phyloP scores from a whole-genome alignment of 306 rosid genomes.

The Lablab purpureus region DNA sequence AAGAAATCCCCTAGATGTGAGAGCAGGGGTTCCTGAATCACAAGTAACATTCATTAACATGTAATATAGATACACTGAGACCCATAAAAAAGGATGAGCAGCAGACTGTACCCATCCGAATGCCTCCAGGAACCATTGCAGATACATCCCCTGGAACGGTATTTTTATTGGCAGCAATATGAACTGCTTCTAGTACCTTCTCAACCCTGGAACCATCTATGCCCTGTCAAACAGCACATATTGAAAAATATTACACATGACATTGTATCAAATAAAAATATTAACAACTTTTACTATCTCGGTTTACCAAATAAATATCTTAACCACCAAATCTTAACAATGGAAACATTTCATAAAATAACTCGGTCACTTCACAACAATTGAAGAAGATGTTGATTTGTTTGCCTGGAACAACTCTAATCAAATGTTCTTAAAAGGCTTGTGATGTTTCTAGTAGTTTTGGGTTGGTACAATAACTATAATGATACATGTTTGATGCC shows the following conservation, averaged over 20 bases:
- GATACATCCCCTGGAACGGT: constrained; percentile 99
- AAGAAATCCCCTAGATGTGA: constrained; percentile 89
- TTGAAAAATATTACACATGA: constrained; percentile 18
- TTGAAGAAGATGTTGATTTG: constrained; percentile 24
- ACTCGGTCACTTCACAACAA: constrained; percentile 17
- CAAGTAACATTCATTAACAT: constrained; percentile 28
- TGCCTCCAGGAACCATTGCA: constrained; percentile 98
- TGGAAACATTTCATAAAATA: constrained; percentile 1
- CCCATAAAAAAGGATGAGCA: constrained; percentile 23
- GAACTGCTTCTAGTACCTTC: constrained; percentile 88
- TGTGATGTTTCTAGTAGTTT: neutral
- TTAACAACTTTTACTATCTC: constrained; percentile 20
- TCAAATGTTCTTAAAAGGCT: neutral
- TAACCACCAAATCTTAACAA: neutral
- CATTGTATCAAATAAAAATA: neutral
- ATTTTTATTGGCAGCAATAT: constrained; percentile 94
- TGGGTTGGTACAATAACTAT: constrained; percentile 12
- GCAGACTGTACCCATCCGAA: constrained; percentile 81
- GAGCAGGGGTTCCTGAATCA: constrained; percentile 89
- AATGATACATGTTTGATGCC: neutral
- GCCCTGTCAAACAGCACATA: constrained; percentile 60
- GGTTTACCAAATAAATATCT: constrained; percentile 11
- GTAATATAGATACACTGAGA: constrained; percentile 24
- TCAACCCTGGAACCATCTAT: constrained; percentile 98
- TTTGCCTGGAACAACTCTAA: constrained; percentile 18